phyloP scores from a whole-genome alignment of 257 asterid genomes.

The Jacaranda mimosifolia region DNA sequence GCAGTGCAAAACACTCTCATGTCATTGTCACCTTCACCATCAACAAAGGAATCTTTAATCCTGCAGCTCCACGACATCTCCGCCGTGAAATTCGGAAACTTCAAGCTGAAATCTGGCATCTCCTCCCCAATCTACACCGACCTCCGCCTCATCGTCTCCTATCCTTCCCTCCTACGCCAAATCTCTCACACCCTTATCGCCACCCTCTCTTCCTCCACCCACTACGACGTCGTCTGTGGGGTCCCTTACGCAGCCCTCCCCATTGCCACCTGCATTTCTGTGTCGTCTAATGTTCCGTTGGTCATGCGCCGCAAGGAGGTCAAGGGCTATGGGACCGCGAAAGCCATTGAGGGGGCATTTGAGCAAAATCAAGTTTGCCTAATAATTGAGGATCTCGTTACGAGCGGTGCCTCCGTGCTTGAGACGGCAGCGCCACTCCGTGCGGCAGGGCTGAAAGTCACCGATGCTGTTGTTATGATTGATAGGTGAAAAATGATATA shows the following conservation, averaged over 20 bases:
- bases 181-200: conserved; percentile 72
- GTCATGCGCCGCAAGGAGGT: conserved; percentile 96
- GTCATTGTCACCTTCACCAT: conserved; percentile 39
- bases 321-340: conserved; percentile 89
- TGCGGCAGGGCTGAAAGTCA: conserved; percentile 77
- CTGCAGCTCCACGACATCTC: conserved; percentile 88
- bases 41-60: conserved; percentile 76
- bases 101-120: conserved; percentile 96
- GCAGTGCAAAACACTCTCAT: not conserved
- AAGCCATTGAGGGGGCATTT: conserved; percentile 87
- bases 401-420: conserved; percentile 92
- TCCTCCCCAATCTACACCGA: conserved; percentile 94
- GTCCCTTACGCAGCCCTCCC: conserved; percentile 98
- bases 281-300: conserved; percentile 72
- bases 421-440: conserved; percentile 94
- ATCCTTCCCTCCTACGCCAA: conserved; percentile 79
- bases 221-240: conserved; percentile 85
- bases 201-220: conserved; percentile 66
- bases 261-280: conserved; percentile 87
- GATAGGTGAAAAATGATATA: conserved; percentile 63
- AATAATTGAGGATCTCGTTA: conserved; percentile 90
- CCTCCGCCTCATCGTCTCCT: conserved; percentile 93
- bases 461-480: conserved; percentile 94
- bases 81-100: conserved; percentile 95
- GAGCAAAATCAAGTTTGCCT: conserved; percentile 63